Evolutionary conservation across 345 rosid species (phyloP), one percentile per base, ranked within the genome.

Genomic region (Populus deltoides): DNA sequence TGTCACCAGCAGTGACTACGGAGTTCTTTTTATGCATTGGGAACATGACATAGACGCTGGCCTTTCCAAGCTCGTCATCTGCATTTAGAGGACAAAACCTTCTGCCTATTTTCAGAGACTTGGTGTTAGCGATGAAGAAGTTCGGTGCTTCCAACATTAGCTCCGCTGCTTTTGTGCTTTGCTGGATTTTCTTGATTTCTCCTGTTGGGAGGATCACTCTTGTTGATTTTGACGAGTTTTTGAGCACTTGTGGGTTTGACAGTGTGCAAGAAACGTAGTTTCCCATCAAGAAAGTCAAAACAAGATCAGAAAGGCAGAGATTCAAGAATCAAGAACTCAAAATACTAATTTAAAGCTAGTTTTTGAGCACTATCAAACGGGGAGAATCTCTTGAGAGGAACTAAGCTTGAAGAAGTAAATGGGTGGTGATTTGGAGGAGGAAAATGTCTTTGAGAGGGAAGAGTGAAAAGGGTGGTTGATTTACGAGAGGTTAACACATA

Each of bases 101-200:
- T 36, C 25, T 7, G 22, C 82, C 82, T 7, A 74, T 59, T 24
- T 61, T 69, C 33, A 74, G 49, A 5, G 78, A 38, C 36, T 43
- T 35, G 33, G 75, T 4, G 74, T 79, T 41, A 11, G 39, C 78
- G 25, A 79, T 63, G 49, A 79, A 68, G 61, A 66, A 74, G 62
- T 79, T 74, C 9, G 82, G 82, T 25, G 82, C 31, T 33, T 79
- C 82, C 70, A 79, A 13, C 82, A 79, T 79, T 5, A 79, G 33
- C 63, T 79, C 82, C 6, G 75, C 82, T 18, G 78, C 82, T 68
- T 68, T 74, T 7, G 63, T 74, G 61, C 78, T 78, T 5, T 68
- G 43, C 33, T 47, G 59, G 70, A 74, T 41, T 45, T 61, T 49
- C 47, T 45, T 18, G 62, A 79, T 75, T 59, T 79, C 82, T 59